Percentiles rank a stretch among this genome's conserved stretches.
Evolutionary conservation across 208 protist genomes (phyloP).

Genomic region (Leishmania braziliensis): DNA sequence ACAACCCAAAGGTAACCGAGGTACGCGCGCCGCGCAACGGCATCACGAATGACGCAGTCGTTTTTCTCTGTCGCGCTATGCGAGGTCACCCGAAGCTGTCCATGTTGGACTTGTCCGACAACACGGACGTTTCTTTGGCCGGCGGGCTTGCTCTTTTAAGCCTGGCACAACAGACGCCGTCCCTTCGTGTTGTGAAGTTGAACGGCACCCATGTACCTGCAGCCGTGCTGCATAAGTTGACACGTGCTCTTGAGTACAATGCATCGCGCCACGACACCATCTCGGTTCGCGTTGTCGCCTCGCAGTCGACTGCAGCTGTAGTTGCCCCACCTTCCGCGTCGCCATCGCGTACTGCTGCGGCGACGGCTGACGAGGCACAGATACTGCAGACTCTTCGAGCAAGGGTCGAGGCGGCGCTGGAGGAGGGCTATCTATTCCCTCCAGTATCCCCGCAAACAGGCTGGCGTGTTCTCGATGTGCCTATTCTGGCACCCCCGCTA

Average conservation of each 20-base stretch:
- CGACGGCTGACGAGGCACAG: neutral
- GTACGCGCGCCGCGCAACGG: conserved; percentile 65
- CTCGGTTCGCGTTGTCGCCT: neutral
- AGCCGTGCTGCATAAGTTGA: conserved; percentile 58
- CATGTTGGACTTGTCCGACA: conserved; percentile 71
- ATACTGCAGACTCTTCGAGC: conserved; percentile 12
- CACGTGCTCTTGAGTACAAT: conserved; percentile 44
- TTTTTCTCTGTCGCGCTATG: conserved; percentile 80
- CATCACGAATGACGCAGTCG: conserved; percentile 81
- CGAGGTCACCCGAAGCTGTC: conserved; percentile 44
- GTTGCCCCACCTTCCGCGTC: neutral
- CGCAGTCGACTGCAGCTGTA: neutral
- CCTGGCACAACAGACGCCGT: conserved; percentile 51
- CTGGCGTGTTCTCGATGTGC: conserved; percentile 80
- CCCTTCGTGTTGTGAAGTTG: conserved; percentile 41
- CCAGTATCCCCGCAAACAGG: conserved; percentile 47
- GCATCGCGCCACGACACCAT: conserved; percentile 2
- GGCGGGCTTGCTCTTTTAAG: conserved; percentile 74
- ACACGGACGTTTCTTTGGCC: conserved; percentile 67
- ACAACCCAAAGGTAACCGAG: conserved; percentile 56
- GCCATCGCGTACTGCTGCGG: neutral
- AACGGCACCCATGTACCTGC: conserved; percentile 67
- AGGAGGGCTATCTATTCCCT: conserved; percentile 27
- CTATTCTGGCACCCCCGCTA: conserved; percentile 71
- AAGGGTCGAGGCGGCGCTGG: conserved; percentile 8